Evolutionary conservation across 116 monocot genomes (phyloP).

Genomic region (Iris pallida): DNA sequence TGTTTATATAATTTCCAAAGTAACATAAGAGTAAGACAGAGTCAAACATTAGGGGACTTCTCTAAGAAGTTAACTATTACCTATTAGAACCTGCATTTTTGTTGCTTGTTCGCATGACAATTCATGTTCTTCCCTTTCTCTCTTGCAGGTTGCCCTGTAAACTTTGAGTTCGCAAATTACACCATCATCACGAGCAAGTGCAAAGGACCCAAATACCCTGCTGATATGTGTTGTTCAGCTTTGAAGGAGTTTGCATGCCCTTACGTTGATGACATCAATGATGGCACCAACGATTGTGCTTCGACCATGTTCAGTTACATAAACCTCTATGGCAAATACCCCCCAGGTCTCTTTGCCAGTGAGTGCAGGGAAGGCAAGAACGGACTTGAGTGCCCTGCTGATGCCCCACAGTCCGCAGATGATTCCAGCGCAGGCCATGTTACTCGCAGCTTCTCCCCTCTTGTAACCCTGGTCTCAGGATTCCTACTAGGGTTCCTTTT

Average conservation of each 20-base stretch:
- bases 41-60: too few species aligned
- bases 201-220: constrained; percentile 25
- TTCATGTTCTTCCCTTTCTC: too few species aligned
- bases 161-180: constrained; percentile 32
- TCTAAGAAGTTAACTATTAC: too few species aligned
- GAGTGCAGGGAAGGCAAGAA: constrained; percentile 30
- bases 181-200: constrained; percentile 35
- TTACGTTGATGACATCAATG: constrained; percentile 16
- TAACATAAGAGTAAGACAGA: too few species aligned
- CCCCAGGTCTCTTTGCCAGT: constrained; percentile 23
- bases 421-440: too few species aligned
- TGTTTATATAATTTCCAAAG: too few species aligned
- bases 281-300: constrained; percentile 22
- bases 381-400: constrained; percentile 20
- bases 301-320: constrained; percentile 32
- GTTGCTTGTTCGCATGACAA: too few species aligned
- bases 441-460: too few species aligned
- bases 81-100: too few species aligned
- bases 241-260: constrained; percentile 45
- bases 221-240: constrained; percentile 16
- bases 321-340: constrained; percentile 24
- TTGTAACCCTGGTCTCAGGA: too few species aligned
- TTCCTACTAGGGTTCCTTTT: too few species aligned
- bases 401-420: neutral
- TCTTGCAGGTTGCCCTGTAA: constrained; percentile 29